These are phyloP conservation scores for Aspergillus fischeri DNA, from an alignment of 2,329 filamentous ascomycete species.

Conservation along the genomic window DNA sequence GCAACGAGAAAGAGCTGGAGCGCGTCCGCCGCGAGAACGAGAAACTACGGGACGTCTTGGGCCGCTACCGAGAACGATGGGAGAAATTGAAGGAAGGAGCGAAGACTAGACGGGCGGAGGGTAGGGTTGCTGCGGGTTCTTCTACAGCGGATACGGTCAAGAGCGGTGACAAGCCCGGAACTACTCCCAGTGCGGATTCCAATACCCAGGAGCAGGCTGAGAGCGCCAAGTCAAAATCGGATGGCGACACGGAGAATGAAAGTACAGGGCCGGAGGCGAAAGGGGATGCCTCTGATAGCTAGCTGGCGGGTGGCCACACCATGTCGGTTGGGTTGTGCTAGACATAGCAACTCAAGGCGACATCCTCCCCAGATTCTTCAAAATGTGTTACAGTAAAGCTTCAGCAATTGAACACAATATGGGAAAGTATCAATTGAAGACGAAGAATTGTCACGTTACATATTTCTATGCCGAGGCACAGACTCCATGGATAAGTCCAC, in stretches of 20 bases:
- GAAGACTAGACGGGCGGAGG: slow-evolving; percentile 34
- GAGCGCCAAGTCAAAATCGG: not conserved
- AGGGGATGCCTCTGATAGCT: not conserved
- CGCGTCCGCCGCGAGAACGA: slow-evolving; percentile 60
- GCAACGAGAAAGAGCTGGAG: slow-evolving; percentile 58
- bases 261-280: not conserved
- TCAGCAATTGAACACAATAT: not conserved
- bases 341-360: not conserved
- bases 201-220: not conserved
- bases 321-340: not conserved
- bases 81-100: slow-evolving; percentile 66
- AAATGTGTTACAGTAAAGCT: not conserved
- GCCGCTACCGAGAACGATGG: slow-evolving; percentile 61
- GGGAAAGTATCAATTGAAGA: not conserved
- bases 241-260: not conserved
- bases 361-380: not conserved
- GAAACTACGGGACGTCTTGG: slow-evolving; percentile 53
- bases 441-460: not conserved
- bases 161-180: not conserved
- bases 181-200: not conserved
- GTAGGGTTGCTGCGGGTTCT: slow-evolving; percentile 11
- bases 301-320: not conserved
- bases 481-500: not conserved
- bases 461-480: not conserved
- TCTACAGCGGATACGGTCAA: not conserved